Percentiles rank a stretch among this genome's conserved stretches.
These are phyloP conservation scores for Setaria italica DNA, from an alignment of 202 grass and related monocot species.

Conservation along the genomic window DNA sequence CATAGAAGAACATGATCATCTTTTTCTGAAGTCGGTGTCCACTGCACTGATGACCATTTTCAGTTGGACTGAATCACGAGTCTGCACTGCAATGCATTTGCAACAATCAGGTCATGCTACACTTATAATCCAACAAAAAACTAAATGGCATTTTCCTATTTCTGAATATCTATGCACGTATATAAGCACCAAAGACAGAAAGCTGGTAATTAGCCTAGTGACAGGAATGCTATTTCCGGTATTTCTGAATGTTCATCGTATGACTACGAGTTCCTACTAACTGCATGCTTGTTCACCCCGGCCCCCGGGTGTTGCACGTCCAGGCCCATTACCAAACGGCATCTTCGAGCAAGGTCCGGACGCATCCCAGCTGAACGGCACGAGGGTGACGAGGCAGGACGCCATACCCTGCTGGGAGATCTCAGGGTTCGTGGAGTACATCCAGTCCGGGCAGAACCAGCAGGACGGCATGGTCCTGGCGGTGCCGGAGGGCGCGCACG, in stretches of 20 bases:
- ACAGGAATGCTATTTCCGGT: background rate
- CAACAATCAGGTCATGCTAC: background rate
- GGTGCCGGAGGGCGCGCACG: conserved; percentile 65
- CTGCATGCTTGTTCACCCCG: background rate
- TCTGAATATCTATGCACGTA: background rate
- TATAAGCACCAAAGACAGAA: background rate
- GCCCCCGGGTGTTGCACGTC: background rate
- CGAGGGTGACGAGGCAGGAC: conserved; percentile 38
- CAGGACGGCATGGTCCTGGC: conserved; percentile 69
- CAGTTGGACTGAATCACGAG: background rate
- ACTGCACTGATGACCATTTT: background rate
- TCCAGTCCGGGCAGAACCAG: conserved; percentile 60
- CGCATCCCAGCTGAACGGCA: conserved; percentile 62
- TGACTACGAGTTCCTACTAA: background rate
- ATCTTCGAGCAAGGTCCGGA: conserved; percentile 66
- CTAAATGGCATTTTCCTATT: background rate
- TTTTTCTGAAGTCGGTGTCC: background rate
- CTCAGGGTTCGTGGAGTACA: conserved; percentile 87
- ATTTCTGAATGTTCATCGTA: background rate
- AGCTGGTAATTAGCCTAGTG: background rate
- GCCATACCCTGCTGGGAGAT: conserved; percentile 68
- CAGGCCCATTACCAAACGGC: conserved; percentile 65
- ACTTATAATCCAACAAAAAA: background rate
- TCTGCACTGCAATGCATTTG: background rate
- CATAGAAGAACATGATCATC: background rate